Evolutionary conservation across 139 green algal species (phyloP).

Genomic region (Raphidocelis subcapitata): DNA sequence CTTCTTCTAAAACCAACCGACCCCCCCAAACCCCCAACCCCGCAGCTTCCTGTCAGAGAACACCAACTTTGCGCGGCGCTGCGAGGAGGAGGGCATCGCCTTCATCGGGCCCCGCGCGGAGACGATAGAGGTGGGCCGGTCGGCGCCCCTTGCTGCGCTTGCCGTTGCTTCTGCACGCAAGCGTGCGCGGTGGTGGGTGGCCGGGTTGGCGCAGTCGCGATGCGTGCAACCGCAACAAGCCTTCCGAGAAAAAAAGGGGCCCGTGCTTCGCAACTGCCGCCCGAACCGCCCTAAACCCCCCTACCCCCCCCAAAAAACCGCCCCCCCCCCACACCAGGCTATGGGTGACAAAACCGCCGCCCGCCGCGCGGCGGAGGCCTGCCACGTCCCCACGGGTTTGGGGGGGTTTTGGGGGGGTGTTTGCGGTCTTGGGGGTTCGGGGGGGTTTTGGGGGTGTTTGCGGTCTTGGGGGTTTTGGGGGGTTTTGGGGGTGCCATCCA

Average conservation of each 20-base stretch:
- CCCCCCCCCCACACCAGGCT: conserved; percentile 48
- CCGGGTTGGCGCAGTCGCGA: background rate
- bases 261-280: too few species aligned
- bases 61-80: conserved; percentile 79
- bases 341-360: conserved; percentile 92
- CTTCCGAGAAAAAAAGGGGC: background rate
- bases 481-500: too few species aligned
- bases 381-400: conserved; percentile 79
- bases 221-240: background rate
- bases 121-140: conserved; percentile 72
- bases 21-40: conserved; percentile 27
- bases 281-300: too few species aligned
- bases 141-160: too few species aligned
- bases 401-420: too few species aligned
- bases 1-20: too few species aligned
- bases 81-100: conserved; percentile 82
- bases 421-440: too few species aligned
- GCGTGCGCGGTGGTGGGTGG: background rate
- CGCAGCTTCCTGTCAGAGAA: conserved; percentile 92
- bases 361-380: conserved; percentile 65
- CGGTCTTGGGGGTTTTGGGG: too few species aligned
- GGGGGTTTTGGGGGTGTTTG: too few species aligned
- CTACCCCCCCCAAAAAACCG: too few species aligned
- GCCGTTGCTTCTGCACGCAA: too few species aligned
- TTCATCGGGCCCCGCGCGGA: conserved; percentile 88